Evolutionary conservation across 768 basidiomycete species (phyloP), one percentile per base, ranked within the genome.

Genomic region (Termitomyces sp.): DNA sequence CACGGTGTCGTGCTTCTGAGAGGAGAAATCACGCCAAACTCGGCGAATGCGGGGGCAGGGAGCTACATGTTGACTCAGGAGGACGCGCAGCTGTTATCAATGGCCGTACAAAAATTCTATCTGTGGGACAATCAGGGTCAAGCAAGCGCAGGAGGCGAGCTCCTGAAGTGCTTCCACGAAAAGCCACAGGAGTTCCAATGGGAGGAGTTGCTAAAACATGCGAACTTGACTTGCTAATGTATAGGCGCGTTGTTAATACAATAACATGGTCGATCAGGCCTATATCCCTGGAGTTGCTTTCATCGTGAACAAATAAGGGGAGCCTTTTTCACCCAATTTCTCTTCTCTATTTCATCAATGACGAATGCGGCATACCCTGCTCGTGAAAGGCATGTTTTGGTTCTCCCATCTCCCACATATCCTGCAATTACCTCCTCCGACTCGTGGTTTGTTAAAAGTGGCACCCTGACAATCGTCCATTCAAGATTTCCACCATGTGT

Each of bases 31-130:
- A 93, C 93, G 0, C 85, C 91, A 1, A 78, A 85, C 1, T 70
- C 82, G 14, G 69, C 75, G 17, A 68, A 69, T 31, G 26, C 69
- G 33, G 65, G 62, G 9, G 64, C 77, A 47, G 76, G 73, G 55
- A 71, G 76, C 35, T 89, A 78, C 64, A 70, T 91, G 69, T 69
- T 98, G 40, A 77, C 72, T 55, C 91, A 94, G 67, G 78, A 83
- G 53, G 94, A 97, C 62, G 92, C 94, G 0, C 94, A 97, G 60
- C 62, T 90, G 37, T 78, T 98, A 40, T 81, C 87, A 0, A 73
- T 97, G 70, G 82, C 83, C 14, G 69, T 94, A 35, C 95, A 98
- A 71, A 83, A 82, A 62, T 95, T 95, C 71, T 98, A 95, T 65
- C 68, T 93, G 48, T 86, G 89, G 82, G 70, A 74, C 42, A 69